phyloP scores from a whole-genome alignment of 495 filamentous ascomycete genomes.

The Penicillium canariense region DNA sequence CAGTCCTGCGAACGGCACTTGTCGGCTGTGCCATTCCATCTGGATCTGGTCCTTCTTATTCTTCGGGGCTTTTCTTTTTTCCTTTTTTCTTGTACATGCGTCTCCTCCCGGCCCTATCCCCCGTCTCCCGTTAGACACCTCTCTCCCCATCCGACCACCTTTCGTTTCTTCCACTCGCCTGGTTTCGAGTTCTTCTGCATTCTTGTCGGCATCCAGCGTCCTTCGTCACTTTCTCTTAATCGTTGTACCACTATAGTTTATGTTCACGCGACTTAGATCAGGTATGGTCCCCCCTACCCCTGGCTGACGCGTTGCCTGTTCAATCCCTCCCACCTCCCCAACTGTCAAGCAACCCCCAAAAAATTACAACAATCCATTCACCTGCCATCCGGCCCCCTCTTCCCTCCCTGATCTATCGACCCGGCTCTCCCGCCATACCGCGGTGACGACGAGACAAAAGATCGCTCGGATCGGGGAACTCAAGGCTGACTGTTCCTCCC shows the following conservation, averaged over 20 bases:
- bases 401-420: background rate
- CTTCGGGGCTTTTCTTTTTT: slow-evolving; percentile 12
- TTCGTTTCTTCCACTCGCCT: slow-evolving; percentile 38
- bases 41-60: slow-evolving; percentile 29
- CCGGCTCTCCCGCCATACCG: slow-evolving; percentile 1
- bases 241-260: slow-evolving; percentile 42
- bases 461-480: background rate
- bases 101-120: slow-evolving; percentile 20
- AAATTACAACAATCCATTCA: slow-evolving; percentile 12
- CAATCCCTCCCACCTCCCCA: slow-evolving; percentile 4
- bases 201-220: slow-evolving; percentile 28
- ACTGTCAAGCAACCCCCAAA: slow-evolving; percentile 11
- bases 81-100: slow-evolving; percentile 40
- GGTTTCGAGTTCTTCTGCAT: slow-evolving; percentile 37
- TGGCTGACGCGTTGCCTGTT: slow-evolving; percentile 31
- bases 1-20: slow-evolving; percentile 27
- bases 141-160: slow-evolving; percentile 30
- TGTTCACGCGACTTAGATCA: slow-evolving; percentile 38
- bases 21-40: slow-evolving; percentile 30
- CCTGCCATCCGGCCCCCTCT: background rate
- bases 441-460: background rate
- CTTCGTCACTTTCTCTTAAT: slow-evolving; percentile 24
- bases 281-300: slow-evolving; percentile 28
- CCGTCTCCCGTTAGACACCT: slow-evolving; percentile 13
- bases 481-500: slow-evolving; percentile 14